Percentiles rank a stretch among this genome's conserved stretches.
These are phyloP conservation scores for Amaranthus hypochondriacus DNA, from an alignment of 148 eudicot genomes.

Conservation along the genomic window DNA sequence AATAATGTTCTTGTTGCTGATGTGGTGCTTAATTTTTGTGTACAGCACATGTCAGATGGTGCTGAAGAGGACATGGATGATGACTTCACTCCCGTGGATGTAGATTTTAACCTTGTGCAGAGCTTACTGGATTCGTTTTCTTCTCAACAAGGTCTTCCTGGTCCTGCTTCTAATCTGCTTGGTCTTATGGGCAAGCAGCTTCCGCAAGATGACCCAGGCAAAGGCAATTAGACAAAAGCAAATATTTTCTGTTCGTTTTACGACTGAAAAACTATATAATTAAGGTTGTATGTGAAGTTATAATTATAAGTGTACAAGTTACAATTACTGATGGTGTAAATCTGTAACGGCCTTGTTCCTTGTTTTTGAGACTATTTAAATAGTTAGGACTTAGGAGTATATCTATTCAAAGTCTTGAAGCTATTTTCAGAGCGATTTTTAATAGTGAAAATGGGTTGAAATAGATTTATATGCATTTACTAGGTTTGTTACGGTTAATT, in stretches of 20 bases:
- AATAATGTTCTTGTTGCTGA: neutral
- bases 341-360: too few species aligned
- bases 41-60: slow-evolving; percentile 56
- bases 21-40: neutral
- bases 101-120: slow-evolving; percentile 86
- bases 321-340: too few species aligned
- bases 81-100: slow-evolving; percentile 80
- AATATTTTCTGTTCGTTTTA: neutral
- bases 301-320: too few species aligned
- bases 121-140: slow-evolving; percentile 86
- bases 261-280: too few species aligned
- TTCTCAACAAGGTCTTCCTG: slow-evolving; percentile 88
- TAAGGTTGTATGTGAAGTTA: too few species aligned
- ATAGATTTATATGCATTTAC: too few species aligned
- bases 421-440: too few species aligned
- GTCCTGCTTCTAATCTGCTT: slow-evolving; percentile 89
- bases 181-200: slow-evolving; percentile 88
- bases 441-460: too few species aligned
- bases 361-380: too few species aligned
- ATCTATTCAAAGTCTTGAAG: too few species aligned
- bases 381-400: too few species aligned
- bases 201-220: slow-evolving; percentile 51
- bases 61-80: slow-evolving; percentile 59
- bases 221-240: slow-evolving; percentile 11
- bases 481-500: too few species aligned